Conservation (phyloP, 2,329 filamentous ascomycete species). For the Clonostachys sp. region DNA sequence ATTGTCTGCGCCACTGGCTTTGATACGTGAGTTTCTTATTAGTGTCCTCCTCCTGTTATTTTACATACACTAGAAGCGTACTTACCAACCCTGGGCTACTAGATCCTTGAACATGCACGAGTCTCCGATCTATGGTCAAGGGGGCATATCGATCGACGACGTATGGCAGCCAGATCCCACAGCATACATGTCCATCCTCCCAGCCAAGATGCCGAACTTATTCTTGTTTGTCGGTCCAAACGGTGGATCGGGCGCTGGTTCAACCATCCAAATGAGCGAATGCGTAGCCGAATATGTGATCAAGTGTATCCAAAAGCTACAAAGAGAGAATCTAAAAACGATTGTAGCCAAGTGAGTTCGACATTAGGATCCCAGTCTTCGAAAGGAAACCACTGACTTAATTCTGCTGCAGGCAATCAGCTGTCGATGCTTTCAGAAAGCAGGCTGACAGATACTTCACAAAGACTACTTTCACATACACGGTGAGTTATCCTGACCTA, state of each 20-base stretch:
- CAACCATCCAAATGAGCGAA: constrained; percentile 43
- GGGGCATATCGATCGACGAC: constrained; percentile 38
- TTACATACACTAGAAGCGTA: not conserved
- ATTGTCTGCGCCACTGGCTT: constrained; percentile 53
- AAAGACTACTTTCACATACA: constrained; percentile 25
- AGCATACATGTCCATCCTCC: constrained; percentile 46
- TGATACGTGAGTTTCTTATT: constrained; percentile 25
- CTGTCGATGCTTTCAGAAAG: constrained; percentile 36
- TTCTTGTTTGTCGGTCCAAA: constrained; percentile 11
- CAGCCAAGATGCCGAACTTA: constrained; percentile 40
- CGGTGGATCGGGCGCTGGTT: constrained; percentile 39
- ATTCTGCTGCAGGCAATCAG: no score
- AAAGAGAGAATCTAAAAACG: constrained; percentile 23
- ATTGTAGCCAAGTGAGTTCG: constrained; percentile 30
- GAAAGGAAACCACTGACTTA: no score
- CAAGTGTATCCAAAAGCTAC: constrained; percentile 39
- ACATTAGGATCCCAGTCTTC: no score
- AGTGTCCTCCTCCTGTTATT: no score
- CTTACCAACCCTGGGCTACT: constrained; percentile 21
- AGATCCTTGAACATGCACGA: not conserved
- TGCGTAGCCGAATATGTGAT: constrained; percentile 50
- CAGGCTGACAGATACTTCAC: constrained; percentile 46
- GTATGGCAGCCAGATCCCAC: constrained; percentile 31
- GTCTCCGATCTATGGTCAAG: constrained; percentile 35
- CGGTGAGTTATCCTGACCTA: no score